These are phyloP conservation scores for Arabidopsis arenosa DNA, from an alignment of 345 rosid species.

Conservation along the genomic window DNA sequence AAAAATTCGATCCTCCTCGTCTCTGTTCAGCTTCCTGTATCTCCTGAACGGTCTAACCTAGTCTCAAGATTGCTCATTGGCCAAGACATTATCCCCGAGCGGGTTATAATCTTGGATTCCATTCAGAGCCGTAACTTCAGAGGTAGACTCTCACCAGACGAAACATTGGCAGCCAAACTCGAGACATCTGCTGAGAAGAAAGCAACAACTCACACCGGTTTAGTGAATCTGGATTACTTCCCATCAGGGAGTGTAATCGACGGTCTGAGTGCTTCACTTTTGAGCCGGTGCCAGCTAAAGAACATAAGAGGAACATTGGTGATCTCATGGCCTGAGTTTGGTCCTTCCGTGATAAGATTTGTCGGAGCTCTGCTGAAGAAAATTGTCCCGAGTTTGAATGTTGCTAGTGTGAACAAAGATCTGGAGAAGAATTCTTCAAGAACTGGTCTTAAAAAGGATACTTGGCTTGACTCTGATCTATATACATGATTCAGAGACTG, in stretches of 20 bases:
- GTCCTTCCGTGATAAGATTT: constrained; percentile 58
- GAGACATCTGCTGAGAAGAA: constrained; percentile 75
- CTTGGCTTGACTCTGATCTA: constrained; percentile 43
- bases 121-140: constrained; percentile 81
- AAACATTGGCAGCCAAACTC: constrained; percentile 71
- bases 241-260: constrained; percentile 92
- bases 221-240: constrained; percentile 66
- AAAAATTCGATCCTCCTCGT: constrained; percentile 52
- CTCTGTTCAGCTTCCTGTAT: constrained; percentile 66
- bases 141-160: constrained; percentile 80
- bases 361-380: constrained; percentile 53
- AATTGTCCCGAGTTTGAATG: constrained; percentile 55
- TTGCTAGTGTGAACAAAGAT: constrained; percentile 24
- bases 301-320: constrained; percentile 74
- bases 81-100: constrained; percentile 65
- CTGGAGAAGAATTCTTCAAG: constrained; percentile 34
- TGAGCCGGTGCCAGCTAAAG: constrained; percentile 74
- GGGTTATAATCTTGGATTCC: constrained; percentile 72
- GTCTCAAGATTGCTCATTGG: constrained; percentile 80
- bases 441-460: constrained; percentile 36
- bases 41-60: constrained; percentile 69
- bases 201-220: constrained; percentile 32
- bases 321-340: constrained; percentile 82
- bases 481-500: constrained; percentile 39
- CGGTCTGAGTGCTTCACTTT: constrained; percentile 83